A percentile compares a stretch with the other conserved stretches of the same genome.
Evolutionary conservation across 805 yeast species (phyloP).

Genomic region (Candida fluviatilis): DNA sequence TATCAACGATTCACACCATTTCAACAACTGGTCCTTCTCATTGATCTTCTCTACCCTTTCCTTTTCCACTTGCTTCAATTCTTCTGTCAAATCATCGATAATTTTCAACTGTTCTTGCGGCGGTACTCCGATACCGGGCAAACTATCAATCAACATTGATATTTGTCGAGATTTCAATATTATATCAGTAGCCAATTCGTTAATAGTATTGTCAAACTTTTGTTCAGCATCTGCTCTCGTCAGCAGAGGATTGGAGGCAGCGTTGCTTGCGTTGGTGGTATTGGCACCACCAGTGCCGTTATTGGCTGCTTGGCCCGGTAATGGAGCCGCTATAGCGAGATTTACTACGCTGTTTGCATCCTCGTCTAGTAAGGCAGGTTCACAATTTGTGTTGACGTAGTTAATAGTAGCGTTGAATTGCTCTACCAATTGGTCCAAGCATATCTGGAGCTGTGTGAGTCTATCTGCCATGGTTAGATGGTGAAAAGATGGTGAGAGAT

Average conservation of each 20-base stretch:
- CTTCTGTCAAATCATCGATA: slow-evolving; percentile 58
- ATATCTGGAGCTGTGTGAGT: slow-evolving; percentile 82
- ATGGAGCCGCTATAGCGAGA: slow-evolving; percentile 54
- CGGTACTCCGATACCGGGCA: slow-evolving; percentile 90
- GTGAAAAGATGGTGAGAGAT: neutral
- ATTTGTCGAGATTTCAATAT: slow-evolving; percentile 85
- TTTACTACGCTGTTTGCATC: slow-evolving; percentile 67
- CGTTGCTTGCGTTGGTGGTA: slow-evolving; percentile 12
- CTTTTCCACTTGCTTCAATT: slow-evolving; percentile 56
- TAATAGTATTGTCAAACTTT: slow-evolving; percentile 45
- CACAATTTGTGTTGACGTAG: slow-evolving; percentile 49
- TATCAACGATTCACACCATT: slow-evolving; percentile 64
- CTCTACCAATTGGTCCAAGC: slow-evolving; percentile 78
- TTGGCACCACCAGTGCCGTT: slow-evolving; percentile 5
- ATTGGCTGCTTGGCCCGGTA: slow-evolving; percentile 29
- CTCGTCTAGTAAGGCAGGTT: slow-evolving; percentile 45
- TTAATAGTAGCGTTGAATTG: slow-evolving; percentile 76
- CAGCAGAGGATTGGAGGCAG: slow-evolving; percentile 11
- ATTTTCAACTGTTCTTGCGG: slow-evolving; percentile 65
- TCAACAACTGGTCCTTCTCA: slow-evolving; percentile 60
- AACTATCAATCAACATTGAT: slow-evolving; percentile 74
- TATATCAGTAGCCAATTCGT: slow-evolving; percentile 80
- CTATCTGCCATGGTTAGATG: slow-evolving; percentile 65
- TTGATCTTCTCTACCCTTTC: slow-evolving; percentile 53
- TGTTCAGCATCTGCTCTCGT: slow-evolving; percentile 14